A percentile compares a stretch with the other conserved stretches of the same genome.
Conservation (phyloP, 148 eudicot species). For the Vaccinium corymbosum region DNA sequence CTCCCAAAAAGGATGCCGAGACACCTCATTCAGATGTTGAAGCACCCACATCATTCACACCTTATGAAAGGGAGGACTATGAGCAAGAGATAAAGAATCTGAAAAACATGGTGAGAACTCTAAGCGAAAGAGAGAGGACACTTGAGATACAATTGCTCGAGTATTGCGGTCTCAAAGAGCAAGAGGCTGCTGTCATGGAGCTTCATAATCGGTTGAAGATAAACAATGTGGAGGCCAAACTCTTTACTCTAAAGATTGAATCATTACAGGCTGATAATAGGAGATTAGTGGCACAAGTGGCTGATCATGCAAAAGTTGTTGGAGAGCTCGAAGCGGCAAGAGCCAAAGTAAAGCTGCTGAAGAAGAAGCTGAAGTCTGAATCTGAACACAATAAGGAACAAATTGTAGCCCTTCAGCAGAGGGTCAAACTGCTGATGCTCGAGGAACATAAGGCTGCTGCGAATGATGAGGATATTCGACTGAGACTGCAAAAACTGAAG, state of each 20-base stretch:
- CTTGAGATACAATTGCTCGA: slow-evolving; percentile 78
- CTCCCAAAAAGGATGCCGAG: slow-evolving; percentile 28
- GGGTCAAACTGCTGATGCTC: slow-evolving; percentile 48
- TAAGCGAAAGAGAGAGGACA: slow-evolving; percentile 59
- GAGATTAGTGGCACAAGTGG: slow-evolving; percentile 55
- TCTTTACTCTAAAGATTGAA: slow-evolving; percentile 62
- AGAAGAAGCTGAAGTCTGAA: slow-evolving; percentile 59
- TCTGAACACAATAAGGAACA: slow-evolving; percentile 61
- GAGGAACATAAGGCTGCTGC: slow-evolving; percentile 33
- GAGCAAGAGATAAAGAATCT: slow-evolving; percentile 58
- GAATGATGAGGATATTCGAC: slow-evolving; percentile 22
- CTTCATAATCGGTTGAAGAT: slow-evolving; percentile 68
- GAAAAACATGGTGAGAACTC: slow-evolving; percentile 44
- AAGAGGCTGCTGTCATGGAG: slow-evolving; percentile 64
- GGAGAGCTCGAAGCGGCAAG: slow-evolving; percentile 74
- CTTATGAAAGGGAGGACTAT: slow-evolving; percentile 33
- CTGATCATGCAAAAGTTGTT: slow-evolving; percentile 57
- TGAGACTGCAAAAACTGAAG: slow-evolving; percentile 31
- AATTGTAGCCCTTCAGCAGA: slow-evolving; percentile 55
- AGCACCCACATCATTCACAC: slow-evolving; percentile 20
- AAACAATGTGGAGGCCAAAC: slow-evolving; percentile 59
- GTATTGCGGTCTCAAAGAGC: slow-evolving; percentile 84
- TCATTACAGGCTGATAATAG: slow-evolving; percentile 64
- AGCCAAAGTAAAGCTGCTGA: slow-evolving; percentile 57
- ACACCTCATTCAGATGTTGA: slow-evolving; percentile 16